Evolutionary conservation across 2,329 filamentous ascomycete genomes (phyloP).

Genomic region (Gyromitra esculenta): DNA sequence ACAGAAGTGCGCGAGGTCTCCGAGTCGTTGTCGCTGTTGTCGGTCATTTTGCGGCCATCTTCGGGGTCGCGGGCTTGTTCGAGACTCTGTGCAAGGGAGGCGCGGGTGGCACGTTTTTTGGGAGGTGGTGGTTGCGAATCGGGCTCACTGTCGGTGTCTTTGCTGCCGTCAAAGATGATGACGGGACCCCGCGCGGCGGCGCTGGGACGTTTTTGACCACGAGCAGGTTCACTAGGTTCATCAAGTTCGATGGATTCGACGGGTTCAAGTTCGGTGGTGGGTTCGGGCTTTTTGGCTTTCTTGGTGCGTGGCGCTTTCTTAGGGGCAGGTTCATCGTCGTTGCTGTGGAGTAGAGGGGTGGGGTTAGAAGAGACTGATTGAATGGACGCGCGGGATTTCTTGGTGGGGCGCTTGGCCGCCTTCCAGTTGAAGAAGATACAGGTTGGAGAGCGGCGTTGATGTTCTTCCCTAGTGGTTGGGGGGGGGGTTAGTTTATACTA

Average conservation of each 20-base stretch:
- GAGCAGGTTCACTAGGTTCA: constrained; percentile 49
- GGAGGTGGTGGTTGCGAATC: constrained; percentile 58
- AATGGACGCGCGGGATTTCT: constrained; percentile 70
- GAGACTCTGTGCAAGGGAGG: constrained; percentile 59
- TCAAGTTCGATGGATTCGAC: constrained; percentile 40
- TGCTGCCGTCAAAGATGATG: constrained; percentile 63
- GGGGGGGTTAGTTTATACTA: constrained; percentile 54
- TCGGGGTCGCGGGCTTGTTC: constrained; percentile 63
- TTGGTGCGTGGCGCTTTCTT: constrained; percentile 61
- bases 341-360: constrained; percentile 62
- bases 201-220: constrained; percentile 72
- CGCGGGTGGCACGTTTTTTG: constrained; percentile 59
- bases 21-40: constrained; percentile 65
- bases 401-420: constrained; percentile 70
- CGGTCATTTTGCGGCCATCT: constrained; percentile 70
- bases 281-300: constrained; percentile 47
- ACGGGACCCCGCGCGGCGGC: constrained; percentile 47
- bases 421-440: constrained; percentile 84
- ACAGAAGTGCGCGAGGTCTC: constrained; percentile 62
- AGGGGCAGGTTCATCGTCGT: constrained; percentile 59
- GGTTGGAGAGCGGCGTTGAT: constrained; percentile 78
- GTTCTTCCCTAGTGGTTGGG: constrained; percentile 74
- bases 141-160: constrained; percentile 50
- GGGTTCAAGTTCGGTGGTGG: constrained; percentile 34
- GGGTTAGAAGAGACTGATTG: constrained; percentile 69